phyloP scores from a whole-genome alignment of 2,329 filamentous ascomycete species.

The Penicillium aurantiogriseum region DNA sequence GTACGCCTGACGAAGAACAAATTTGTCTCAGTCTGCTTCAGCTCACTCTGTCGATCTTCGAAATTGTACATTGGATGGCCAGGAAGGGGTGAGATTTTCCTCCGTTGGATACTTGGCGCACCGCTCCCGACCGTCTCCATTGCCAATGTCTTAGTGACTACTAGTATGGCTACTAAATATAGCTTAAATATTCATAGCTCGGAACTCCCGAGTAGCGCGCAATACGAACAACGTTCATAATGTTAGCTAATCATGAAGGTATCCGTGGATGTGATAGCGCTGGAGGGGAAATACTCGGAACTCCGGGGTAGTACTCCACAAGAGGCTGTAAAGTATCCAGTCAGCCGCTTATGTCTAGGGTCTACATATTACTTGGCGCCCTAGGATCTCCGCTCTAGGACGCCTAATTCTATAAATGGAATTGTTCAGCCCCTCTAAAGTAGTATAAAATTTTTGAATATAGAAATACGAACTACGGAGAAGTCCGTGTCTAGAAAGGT shows the following conservation, averaged over 20 bases:
- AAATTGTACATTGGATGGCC: not conserved
- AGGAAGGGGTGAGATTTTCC: not conserved
- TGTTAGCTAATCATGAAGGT: not conserved
- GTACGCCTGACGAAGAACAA: not conserved
- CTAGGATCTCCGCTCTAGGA: not conserved
- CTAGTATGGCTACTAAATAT: not conserved
- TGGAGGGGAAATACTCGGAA: not conserved
- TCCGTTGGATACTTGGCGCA: not conserved
- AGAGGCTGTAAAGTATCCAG: not conserved
- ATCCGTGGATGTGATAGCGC: not conserved
- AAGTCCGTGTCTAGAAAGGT: no score
- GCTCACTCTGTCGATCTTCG: not conserved
- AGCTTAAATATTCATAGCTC: not conserved
- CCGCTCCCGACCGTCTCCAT: not conserved
- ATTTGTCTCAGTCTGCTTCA: not conserved
- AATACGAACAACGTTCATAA: not conserved
- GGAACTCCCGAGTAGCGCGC: not conserved
- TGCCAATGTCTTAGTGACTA: not conserved
- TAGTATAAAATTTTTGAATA: not conserved
- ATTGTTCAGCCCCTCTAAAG: not conserved
- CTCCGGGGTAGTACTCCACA: not conserved
- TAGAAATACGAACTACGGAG: not conserved
- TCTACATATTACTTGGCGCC: not conserved
- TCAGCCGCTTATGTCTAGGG: not conserved
- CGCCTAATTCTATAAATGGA: slow-evolving; percentile 1